phyloP scores from a whole-genome alignment of 208 protist species.

The Trypanosoma caninum region DNA sequence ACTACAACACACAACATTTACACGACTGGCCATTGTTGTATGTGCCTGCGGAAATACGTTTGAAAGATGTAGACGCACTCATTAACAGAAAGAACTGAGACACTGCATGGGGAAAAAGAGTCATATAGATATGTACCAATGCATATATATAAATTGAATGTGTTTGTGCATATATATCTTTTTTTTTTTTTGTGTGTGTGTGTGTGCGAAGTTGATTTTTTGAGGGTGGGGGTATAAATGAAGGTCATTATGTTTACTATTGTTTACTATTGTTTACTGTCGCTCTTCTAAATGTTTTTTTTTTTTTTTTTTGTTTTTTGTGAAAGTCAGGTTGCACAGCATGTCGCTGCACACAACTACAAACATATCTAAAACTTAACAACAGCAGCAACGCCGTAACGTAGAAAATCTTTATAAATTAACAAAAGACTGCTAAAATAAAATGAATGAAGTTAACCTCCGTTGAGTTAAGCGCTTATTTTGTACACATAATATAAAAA shows the following conservation, averaged over 20 bases:
- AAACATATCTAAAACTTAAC: too few relatives aligned
- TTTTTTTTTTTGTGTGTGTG: neutral
- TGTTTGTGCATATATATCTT: neutral
- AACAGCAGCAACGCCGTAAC: too few relatives aligned
- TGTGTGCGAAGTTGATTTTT: neutral
- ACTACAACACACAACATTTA: constrained; percentile 66
- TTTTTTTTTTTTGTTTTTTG: too few relatives aligned
- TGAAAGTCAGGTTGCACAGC: too few relatives aligned
- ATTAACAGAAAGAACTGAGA: constrained; percentile 18
- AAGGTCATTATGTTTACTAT: neutral
- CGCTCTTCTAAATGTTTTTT: too few relatives aligned
- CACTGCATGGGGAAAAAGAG: neutral
- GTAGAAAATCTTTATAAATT: too few relatives aligned
- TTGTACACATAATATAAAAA: too few relatives aligned
- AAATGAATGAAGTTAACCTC: too few relatives aligned
- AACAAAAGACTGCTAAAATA: too few relatives aligned
- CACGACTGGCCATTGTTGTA: constrained; percentile 69
- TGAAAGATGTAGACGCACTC: constrained; percentile 48
- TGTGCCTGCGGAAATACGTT: constrained; percentile 64
- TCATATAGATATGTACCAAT: neutral
- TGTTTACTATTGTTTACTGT: neutral
- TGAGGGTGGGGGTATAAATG: neutral
- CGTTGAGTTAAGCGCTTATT: too few relatives aligned
- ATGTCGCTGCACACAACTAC: too few relatives aligned
- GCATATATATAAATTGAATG: neutral